Evolutionary conservation across 805 yeast genomes (phyloP).

Genomic region (Nakazawaea molendinolei): DNA sequence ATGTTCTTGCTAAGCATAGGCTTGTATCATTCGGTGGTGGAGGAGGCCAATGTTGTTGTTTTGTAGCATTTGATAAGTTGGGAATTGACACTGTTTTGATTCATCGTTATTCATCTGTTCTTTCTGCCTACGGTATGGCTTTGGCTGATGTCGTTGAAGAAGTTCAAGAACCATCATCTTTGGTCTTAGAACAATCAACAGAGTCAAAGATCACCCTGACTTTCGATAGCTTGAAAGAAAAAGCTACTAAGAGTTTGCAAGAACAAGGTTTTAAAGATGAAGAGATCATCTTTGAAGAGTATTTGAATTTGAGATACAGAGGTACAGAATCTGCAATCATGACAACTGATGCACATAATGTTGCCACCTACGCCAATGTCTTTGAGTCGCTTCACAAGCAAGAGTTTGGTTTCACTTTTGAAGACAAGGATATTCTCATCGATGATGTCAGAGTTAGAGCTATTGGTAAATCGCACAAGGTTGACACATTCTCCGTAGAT

Average conservation of each 20-base stretch:
- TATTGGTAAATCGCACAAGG: conserved; percentile 50
- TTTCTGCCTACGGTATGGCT: conserved; percentile 86
- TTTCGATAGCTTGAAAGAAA: conserved; percentile 35
- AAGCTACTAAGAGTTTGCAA: conserved; percentile 33
- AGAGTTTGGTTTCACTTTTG: conserved; percentile 68
- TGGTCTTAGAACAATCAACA: conserved; percentile 28
- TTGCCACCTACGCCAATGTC: conserved; percentile 29
- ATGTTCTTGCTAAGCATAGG: conserved; percentile 55
- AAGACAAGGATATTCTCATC: conserved; percentile 50
- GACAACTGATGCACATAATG: conserved; percentile 27
- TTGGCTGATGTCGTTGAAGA: conserved; percentile 82
- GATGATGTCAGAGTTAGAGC: conserved; percentile 74
- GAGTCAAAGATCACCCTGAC: conserved; percentile 32
- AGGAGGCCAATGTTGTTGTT: conserved; percentile 86
- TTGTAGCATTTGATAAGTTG: conserved; percentile 57
- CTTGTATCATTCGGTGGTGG: conserved; percentile 89
- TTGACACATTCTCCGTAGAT: conserved; percentile 38
- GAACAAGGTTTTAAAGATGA: conserved; percentile 47
- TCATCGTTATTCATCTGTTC: conserved; percentile 75
- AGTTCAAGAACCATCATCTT: conserved; percentile 65
- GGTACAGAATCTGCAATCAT: conserved; percentile 89
- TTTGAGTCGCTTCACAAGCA: conserved; percentile 44
- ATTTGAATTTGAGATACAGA: conserved; percentile 70
- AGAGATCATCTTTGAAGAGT: conserved; percentile 51
- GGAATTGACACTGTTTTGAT: conserved; percentile 65